phyloP scores from a whole-genome alignment of 2,329 filamentous ascomycete species.

The Penicillium hordei region DNA sequence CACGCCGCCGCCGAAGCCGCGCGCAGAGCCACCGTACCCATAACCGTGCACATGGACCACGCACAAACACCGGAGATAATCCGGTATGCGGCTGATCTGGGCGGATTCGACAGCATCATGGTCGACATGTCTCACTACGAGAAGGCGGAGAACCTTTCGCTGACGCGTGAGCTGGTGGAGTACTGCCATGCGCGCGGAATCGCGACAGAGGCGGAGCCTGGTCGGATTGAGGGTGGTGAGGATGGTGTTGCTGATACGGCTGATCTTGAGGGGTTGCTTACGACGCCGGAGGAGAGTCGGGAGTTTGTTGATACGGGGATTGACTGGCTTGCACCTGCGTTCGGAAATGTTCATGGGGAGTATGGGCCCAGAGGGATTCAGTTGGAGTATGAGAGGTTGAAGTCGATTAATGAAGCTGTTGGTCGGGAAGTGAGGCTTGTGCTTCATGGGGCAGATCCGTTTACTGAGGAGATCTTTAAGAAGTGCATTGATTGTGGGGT shows the following conservation, averaged over 20 bases:
- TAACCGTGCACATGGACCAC: constrained; percentile 67
- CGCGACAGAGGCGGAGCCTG: constrained; percentile 69
- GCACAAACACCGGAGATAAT: constrained; percentile 64
- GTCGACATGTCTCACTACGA: constrained; percentile 75
- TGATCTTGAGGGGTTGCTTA: constrained; percentile 63
- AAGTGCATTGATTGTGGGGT: constrained; percentile 57
- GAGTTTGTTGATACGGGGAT: constrained; percentile 71
- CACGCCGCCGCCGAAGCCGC: constrained; percentile 58
- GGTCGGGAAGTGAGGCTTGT: constrained; percentile 54
- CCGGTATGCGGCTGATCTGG: constrained; percentile 59
- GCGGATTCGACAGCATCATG: constrained; percentile 71
- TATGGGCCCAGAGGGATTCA: constrained; percentile 66
- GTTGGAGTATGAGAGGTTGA: constrained; percentile 59
- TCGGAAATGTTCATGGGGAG: constrained; percentile 74
- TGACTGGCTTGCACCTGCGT: constrained; percentile 71
- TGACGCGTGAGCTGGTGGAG: constrained; percentile 61
- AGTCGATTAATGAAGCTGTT: constrained; percentile 51
- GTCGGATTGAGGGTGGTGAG: constrained; percentile 70
- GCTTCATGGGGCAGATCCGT: constrained; percentile 60
- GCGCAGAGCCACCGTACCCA: constrained; percentile 57
- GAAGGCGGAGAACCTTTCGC: constrained; percentile 66
- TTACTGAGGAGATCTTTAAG: constrained; percentile 55
- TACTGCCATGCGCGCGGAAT: constrained; percentile 67
- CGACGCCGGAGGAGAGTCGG: constrained; percentile 66
- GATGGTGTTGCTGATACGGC: constrained; percentile 70